Evolutionary conservation across 768 basidiomycete genomes (phyloP).

Genomic region (Leccinum incarnatum): DNA sequence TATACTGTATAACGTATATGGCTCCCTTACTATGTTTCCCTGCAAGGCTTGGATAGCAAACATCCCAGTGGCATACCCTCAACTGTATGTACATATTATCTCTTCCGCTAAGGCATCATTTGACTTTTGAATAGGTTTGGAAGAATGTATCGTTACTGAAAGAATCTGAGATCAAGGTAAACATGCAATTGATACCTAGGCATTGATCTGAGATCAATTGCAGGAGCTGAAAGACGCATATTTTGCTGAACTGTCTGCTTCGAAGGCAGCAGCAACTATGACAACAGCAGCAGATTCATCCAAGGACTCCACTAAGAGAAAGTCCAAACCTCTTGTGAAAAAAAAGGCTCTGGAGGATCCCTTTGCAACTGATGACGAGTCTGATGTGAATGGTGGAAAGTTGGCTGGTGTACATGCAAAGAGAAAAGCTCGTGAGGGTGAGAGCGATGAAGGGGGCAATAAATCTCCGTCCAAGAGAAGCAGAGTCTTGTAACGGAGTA

Average conservation of each 20-base stretch:
- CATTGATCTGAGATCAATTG: background rate
- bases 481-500: constrained; percentile 22
- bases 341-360: constrained; percentile 43
- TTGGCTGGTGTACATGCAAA: constrained; percentile 1
- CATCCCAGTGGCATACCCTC: constrained; percentile 71
- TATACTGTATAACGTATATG: too few species aligned
- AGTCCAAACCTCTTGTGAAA: constrained; percentile 46
- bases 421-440: constrained; percentile 25
- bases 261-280: constrained; percentile 23
- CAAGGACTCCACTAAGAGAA: constrained; percentile 21
- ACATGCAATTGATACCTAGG: background rate
- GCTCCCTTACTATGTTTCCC: background rate
- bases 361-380: constrained; percentile 55
- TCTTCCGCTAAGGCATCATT: background rate
- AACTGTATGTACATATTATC: constrained; percentile 43
- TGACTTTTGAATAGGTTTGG: constrained; percentile 51
- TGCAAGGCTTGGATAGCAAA: constrained; percentile 70
- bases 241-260: constrained; percentile 44
- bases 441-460: constrained; percentile 29
- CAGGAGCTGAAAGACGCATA: constrained; percentile 65
- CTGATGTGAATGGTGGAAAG: constrained; percentile 18
- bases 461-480: constrained; percentile 36
- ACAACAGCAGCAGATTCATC: constrained; percentile 21
- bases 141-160: constrained; percentile 58
- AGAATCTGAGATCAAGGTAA: constrained; percentile 62